These are phyloP conservation scores for Alternaria viburni DNA, from an alignment of 2,329 filamentous ascomycete species.

Conservation along the genomic window DNA sequence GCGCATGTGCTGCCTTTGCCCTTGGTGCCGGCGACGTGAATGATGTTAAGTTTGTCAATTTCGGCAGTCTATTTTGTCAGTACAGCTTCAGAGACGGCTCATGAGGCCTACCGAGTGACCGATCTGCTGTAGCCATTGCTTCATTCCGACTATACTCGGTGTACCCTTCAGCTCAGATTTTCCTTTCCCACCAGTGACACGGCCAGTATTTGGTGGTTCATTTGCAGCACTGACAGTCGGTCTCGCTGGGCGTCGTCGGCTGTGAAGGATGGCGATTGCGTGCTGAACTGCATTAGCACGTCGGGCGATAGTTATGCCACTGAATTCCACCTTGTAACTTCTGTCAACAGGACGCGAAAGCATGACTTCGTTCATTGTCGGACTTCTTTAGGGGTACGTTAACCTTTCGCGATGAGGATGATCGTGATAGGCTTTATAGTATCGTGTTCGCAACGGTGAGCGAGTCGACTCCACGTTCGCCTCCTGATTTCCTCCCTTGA, in stretches of 20 bases:
- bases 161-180: slow-evolving; percentile 12
- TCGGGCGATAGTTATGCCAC: background rate
- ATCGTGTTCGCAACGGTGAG: too few relatives aligned
- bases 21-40: slow-evolving; percentile 78
- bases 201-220: background rate
- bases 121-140: slow-evolving; percentile 17
- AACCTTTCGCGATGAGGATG: too few relatives aligned
- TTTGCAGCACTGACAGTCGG: background rate
- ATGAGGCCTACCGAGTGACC: slow-evolving; percentile 12
- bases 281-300: slow-evolving; percentile 8
- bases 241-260: slow-evolving; percentile 10
- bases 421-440: too few relatives aligned
- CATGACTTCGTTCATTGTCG: slow-evolving; percentile 8
- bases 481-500: background rate
- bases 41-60: slow-evolving; percentile 56
- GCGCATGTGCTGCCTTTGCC: slow-evolving; percentile 77
- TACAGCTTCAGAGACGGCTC: background rate
- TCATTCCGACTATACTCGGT: slow-evolving; percentile 21
- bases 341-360: slow-evolving; percentile 6
- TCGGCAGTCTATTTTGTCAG: slow-evolving; percentile 9
- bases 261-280: slow-evolving; percentile 11
- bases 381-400: background rate
- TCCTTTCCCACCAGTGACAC: slow-evolving; percentile 2
- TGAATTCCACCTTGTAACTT: slow-evolving; percentile 10
- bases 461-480: too few relatives aligned